Percentiles rank a stretch among this genome's conserved stretches.
phyloP scores from a whole-genome alignment of 257 asterid genomes.

The Thymus quinquecostatus region DNA sequence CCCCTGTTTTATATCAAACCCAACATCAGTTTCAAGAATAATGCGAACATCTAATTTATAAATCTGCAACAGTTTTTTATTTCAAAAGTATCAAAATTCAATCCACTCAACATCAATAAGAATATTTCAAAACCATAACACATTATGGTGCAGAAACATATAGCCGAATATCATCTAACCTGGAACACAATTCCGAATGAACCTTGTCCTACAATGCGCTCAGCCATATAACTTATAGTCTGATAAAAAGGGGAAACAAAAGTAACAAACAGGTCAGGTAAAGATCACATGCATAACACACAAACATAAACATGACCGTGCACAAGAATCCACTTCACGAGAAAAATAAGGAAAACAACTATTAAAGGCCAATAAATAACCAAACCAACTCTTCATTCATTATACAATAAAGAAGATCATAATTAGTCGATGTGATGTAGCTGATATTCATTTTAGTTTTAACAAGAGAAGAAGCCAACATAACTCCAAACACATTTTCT shows the following conservation, averaged over 20 bases:
- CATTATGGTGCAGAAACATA: background rate
- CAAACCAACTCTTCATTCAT: too few relatives aligned
- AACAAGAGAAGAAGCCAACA: too few relatives aligned
- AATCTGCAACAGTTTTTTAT: background rate
- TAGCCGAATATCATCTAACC: constrained; percentile 44
- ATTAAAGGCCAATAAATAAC: too few relatives aligned
- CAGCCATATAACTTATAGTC: constrained; percentile 93
- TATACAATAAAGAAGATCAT: too few relatives aligned
- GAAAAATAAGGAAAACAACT: too few relatives aligned
- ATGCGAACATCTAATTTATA: background rate
- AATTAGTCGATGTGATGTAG: too few relatives aligned
- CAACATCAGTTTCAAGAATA: background rate
- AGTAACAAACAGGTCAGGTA: background rate
- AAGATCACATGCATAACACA: constrained; percentile 11
- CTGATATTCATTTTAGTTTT: too few relatives aligned
- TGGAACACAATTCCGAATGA: constrained; percentile 92
- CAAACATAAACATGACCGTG: background rate
- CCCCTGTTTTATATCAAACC: background rate
- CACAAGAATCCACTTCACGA: background rate
- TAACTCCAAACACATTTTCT: too few relatives aligned
- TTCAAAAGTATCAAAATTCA: background rate
- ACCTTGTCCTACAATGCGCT: constrained; percentile 89
- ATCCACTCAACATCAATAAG: constrained; percentile 13
- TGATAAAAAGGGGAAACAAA: constrained; percentile 32
- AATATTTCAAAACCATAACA: background rate